Percentiles rank a stretch among this genome's conserved stretches.
Conservation (phyloP, 2,329 filamentous ascomycete genomes). For the Xylaria polymorpha region DNA sequence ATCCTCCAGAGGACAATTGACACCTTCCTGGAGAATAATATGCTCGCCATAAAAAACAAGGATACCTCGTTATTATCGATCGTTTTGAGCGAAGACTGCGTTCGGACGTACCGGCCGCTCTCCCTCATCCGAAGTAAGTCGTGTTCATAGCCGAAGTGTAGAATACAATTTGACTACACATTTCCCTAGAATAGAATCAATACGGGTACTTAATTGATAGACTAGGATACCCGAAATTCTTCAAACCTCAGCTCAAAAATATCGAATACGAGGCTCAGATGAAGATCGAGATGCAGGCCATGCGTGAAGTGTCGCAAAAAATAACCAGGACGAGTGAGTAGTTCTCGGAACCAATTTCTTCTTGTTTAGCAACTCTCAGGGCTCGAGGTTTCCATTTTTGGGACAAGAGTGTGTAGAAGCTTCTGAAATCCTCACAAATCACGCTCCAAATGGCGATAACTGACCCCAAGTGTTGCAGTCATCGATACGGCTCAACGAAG, state of each 20-base stretch:
- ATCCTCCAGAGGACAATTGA: constrained; percentile 6
- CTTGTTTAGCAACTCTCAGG: no score
- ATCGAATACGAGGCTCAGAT: constrained; percentile 14
- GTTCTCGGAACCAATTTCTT: no score
- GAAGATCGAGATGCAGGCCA: constrained; percentile 1
- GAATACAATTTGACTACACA: no score
- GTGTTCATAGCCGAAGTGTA: no score
- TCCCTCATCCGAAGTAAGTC: background rate
- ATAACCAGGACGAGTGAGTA: background rate
- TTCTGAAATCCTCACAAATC: no score
- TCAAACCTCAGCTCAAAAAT: constrained; percentile 5
- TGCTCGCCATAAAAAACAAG: constrained; percentile 1
- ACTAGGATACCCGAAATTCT: constrained; percentile 12
- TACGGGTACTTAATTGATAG: no score
- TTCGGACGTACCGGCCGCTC: constrained; percentile 20
- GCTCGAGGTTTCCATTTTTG: no score
- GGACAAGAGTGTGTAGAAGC: no score
- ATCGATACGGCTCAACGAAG: constrained; percentile 16
- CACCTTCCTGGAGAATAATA: constrained; percentile 17
- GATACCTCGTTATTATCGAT: constrained; percentile 2
- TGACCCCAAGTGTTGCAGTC: background rate
- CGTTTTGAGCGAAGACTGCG: constrained; percentile 5
- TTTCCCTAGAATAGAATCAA: no score
- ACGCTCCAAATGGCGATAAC: no score
- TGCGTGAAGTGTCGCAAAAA: constrained; percentile 16